These are phyloP conservation scores for Berberis vulgaris DNA, from an alignment of 164 flowering plant genomes.

Conservation along the genomic window DNA sequence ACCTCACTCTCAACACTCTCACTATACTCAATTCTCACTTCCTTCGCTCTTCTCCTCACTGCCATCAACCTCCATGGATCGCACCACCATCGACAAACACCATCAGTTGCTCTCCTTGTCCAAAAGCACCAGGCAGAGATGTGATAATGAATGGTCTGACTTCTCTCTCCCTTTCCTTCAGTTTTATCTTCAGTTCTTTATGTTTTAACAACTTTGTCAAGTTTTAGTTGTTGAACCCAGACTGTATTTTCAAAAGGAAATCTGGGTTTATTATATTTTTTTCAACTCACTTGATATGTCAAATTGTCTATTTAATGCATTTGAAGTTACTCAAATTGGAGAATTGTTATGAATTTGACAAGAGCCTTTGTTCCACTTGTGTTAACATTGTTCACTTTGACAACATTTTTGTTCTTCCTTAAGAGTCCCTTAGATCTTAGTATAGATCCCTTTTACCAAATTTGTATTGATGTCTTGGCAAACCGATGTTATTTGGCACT, in stretches of 20 bases:
- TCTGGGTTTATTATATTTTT: no score
- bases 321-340: not conserved
- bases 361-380: no score
- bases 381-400: no score
- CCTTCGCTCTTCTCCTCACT: conserved; percentile 5
- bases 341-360: not conserved
- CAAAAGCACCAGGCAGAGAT: conserved; percentile 46
- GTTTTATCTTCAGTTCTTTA: not conserved
- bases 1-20: not conserved
- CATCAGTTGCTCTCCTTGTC: conserved; percentile 13
- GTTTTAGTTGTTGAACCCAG: not conserved
- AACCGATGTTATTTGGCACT: no score
- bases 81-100: not conserved
- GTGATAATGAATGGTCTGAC: conserved; percentile 48
- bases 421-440: no score
- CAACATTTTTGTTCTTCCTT: no score
- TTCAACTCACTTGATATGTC: not conserved
- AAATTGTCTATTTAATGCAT: not conserved
- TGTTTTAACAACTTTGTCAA: not conserved
- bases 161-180: not conserved
- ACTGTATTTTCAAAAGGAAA: no score
- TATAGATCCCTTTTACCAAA: no score
- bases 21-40: no score
- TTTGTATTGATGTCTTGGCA: no score
- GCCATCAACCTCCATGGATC: not conserved